Evolutionary conservation across 176 grass and related monocot species (phyloP).

Genomic region (Urochloa ruziziensis): DNA sequence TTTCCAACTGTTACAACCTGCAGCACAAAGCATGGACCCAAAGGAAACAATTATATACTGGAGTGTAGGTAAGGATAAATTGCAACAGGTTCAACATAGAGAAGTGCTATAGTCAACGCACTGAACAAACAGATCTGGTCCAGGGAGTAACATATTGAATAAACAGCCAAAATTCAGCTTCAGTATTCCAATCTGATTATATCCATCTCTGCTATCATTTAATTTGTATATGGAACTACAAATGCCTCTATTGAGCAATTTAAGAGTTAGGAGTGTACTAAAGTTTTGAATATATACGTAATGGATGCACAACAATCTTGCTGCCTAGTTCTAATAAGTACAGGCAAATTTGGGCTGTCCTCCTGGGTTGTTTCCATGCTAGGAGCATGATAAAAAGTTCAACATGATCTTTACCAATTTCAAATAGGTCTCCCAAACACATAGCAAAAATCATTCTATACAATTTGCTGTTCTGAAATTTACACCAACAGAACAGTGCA

Average conservation of each 20-base stretch:
- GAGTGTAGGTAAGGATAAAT: background rate
- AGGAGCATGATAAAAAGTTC: slow-evolving; percentile 10
- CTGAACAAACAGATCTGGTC: background rate
- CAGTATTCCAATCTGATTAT: no score
- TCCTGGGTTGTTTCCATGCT: slow-evolving; percentile 18
- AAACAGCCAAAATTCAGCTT: no score
- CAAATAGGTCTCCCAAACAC: background rate
- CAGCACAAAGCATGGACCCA: slow-evolving; percentile 14
- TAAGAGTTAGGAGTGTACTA: background rate
- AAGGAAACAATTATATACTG: background rate
- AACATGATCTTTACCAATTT: background rate
- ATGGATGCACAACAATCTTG: background rate
- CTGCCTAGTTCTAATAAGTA: background rate
- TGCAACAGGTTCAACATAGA: background rate
- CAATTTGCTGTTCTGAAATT: background rate
- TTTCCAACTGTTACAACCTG: slow-evolving; percentile 93
- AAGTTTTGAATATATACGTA: background rate
- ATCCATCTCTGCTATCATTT: no score
- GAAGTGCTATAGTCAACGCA: background rate
- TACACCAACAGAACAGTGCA: slow-evolving; percentile 9
- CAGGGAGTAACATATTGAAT: background rate
- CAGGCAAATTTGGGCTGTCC: background rate
- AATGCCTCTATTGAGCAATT: background rate
- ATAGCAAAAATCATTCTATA: slow-evolving; percentile 7
- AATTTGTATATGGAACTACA: background rate